These are phyloP conservation scores for Hericium alpestre DNA, from an alignment of 768 basidiomycete species.

Conservation along the genomic window DNA sequence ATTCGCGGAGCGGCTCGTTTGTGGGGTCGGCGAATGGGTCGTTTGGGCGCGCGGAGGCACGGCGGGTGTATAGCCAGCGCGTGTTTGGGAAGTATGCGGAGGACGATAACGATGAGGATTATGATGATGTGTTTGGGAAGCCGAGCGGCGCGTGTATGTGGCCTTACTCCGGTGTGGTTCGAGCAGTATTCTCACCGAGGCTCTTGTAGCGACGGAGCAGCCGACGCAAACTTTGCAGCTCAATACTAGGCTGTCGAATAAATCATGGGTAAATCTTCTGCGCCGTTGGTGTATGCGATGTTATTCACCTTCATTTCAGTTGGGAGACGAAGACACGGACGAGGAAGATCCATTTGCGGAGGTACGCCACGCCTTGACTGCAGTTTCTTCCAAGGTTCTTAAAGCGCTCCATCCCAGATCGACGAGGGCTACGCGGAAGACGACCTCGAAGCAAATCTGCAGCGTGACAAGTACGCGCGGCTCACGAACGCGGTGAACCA, in stretches of 20 bases:
- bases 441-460: conserved; percentile 83
- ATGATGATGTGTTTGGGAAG: conserved; percentile 90
- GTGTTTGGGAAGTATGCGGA: conserved; percentile 84
- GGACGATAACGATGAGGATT: conserved; percentile 74
- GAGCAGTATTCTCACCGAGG: conserved; percentile 1
- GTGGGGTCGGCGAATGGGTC: conserved; percentile 39
- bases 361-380: conserved; percentile 26
- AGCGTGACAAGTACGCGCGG: conserved; percentile 88
- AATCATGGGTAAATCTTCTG: conserved; percentile 62
- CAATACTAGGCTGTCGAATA: conserved; percentile 77
- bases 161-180: not conserved
- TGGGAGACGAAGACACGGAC: conserved; percentile 74
- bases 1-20: conserved; percentile 17
- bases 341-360: conserved; percentile 97
- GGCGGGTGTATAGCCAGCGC: conserved; percentile 38
- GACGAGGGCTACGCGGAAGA: conserved; percentile 90
- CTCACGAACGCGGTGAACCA: conserved; percentile 73
- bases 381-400: conserved; percentile 2
- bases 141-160: conserved; percentile 55
- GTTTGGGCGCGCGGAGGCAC: conserved; percentile 57
- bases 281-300: not conserved
- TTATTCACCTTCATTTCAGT: conserved; percentile 25
- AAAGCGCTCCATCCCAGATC: conserved; percentile 38
- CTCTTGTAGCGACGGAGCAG: conserved; percentile 38
- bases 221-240: conserved; percentile 70